Base-by-base conservation (phyloP, 73 alveolate species). In the Urostyla sp. region DNA sequence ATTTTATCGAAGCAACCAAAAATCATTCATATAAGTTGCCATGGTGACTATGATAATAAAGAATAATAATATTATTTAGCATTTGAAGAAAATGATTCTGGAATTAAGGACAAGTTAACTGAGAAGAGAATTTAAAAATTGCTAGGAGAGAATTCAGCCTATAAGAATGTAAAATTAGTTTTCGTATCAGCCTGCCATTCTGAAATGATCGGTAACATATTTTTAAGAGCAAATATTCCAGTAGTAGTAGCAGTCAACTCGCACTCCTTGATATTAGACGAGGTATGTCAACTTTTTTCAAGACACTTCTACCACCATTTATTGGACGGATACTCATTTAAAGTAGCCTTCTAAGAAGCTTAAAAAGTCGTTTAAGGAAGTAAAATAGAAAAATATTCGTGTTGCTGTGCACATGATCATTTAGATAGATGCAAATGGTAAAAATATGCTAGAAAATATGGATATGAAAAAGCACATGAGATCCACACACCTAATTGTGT, bases 331-430 rank as follows among this genome's bases (percentile, higher is more conserved):
- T 26, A 48, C 36, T 55, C 88, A n/a, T 52, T 60, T 3, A 49
- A 38, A 32, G 43, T 35, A 13, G 85, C 95, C 11, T 89, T 89
- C 67, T 72, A 35, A 26, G 67, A 54, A 21, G 95, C 93, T 0
- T 35, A 54, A 77, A 52, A 50, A n/a, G 49, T 31, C 7, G 90
- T 89, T 27, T 46, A 53, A 30, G 86, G 60, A 0, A 66, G 72
- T 32, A 57, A 55, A 45, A 52, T 52, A 2, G 86, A 84, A 30
- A 43, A 40, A 10, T 35, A 32, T 44, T 59, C 90, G n/a, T 89
- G 95, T 66, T 89, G 95, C 58, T 89, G 95, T 38, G 90, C 92
- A 10, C 95, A 89, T 61, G 63, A 63, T 18, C 95, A 89, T 44
- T 72, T 60, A 53, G 38, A 43, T 11, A 13, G 56, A 26, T 89